Evolutionary conservation across 441 rosid genomes (phyloP), one percentile per base, ranked within the genome.

Genomic region (Biscutella laevigata): DNA sequence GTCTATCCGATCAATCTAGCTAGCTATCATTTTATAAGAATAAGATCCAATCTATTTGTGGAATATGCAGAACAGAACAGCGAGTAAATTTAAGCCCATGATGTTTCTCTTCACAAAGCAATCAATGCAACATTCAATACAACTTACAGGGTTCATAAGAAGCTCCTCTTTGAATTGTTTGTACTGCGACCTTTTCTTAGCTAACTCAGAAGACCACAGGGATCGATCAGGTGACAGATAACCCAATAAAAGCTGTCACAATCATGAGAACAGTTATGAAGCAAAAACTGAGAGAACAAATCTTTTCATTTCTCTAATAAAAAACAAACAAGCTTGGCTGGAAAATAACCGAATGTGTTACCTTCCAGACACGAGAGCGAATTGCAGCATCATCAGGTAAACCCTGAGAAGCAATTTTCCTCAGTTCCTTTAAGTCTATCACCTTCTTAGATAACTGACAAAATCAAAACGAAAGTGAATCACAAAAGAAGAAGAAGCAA

Each of bases 361-460:
- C 97, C 95, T 86, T 88, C 97, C 97, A 88, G 13, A 80, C 84
- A 6, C 76, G 56, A 4, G 97, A 76, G 53, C 96, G 94, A 64
- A 83, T 70, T 29, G 91, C 95, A 11, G 77, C 80, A 61, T 79
- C 77, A 68, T 87, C 96, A 22, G 95, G 95, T 62, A 83, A 45
- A 38, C 96, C 98, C 59, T 76, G 95, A 4, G 81, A 80, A 4
- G 83, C 88, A 48, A 80, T 74, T 68, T 76, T 87, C 77, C 95
- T 81, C 66, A 91, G 50, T 64, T 87, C 96, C 57, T 78, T 72
- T 9, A 83, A 61, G 72, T 91, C 87, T 21, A 91, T 64, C 68
- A 83, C 84, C 69, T 91, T 91, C 79, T 75, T 83, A 1, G 98
- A 84, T 44, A 91, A 54, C 98, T 89, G 32, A 6, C 4, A 44